Evolutionary conservation across 495 filamentous ascomycete genomes (phyloP), one percentile per base, ranked within the genome.

Genomic region (Penicillium verhagenii): DNA sequence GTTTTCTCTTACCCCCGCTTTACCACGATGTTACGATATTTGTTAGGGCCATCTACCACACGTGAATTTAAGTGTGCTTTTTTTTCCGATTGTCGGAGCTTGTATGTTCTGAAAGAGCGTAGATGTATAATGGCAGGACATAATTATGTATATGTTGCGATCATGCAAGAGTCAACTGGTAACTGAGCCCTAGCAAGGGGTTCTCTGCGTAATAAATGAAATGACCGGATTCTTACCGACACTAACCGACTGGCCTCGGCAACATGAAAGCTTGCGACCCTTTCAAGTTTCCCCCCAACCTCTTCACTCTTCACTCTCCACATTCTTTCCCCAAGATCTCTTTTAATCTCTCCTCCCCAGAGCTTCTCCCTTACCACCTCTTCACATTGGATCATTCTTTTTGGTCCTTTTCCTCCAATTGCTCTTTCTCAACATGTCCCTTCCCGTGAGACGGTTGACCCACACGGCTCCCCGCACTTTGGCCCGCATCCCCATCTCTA

Each of bases 381-480:
- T 46, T 57, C 53, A 47, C 10, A 52, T 56, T 64, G 29, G 21
- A 20, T 25, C 19, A 23, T 24, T 43, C 49, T 50, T 58, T 24
- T 45, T 23, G 35, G 47, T 45, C 38, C 39, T 42, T 38, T 57
- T 35, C 46, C 46, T 46, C 61, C 53, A 57, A 60, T 58, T 54
- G 29, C 38, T 57, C 39, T 46, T 53, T 47, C 52, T 49, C 45
- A 38, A 50, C 57, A 64, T 67, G 66, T 67, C 62, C 60, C 48
- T 66, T 65, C 50, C 59, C 53, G 64, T 78, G 65, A 72, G 72
- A 73, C 70, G 75, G 61, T 56, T 76, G 71, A 76, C 73, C 73
- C 73, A 73, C 67, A 65, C 72, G 61, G 63, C 73, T 72, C 75
- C 75, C 75, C 75, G 75, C 75, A 75, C 69, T 74, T 70, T 72